phyloP scores from a whole-genome alignment of 2,329 filamentous ascomycete genomes.

The Monilinia laxa region DNA sequence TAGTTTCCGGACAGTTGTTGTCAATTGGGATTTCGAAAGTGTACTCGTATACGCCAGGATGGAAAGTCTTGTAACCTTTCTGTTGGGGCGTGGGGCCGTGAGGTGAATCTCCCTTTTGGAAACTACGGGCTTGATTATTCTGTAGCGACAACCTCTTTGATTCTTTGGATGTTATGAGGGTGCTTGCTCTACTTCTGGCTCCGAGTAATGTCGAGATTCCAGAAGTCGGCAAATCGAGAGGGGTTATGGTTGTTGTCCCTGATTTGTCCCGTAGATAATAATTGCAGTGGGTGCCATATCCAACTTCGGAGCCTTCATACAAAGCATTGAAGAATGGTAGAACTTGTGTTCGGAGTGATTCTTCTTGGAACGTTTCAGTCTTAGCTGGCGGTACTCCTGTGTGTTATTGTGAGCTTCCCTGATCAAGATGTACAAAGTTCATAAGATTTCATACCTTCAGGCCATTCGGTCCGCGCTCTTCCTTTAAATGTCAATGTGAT shows the following conservation, averaged over 20 bases:
- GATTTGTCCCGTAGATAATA: conserved; percentile 45
- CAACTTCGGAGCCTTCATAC: conserved; percentile 57
- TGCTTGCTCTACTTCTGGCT: conserved; percentile 34
- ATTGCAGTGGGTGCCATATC: conserved; percentile 62
- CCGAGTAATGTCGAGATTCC: conserved; percentile 32
- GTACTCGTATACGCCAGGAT: conserved; percentile 44
- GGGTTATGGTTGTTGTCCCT: conserved; percentile 36
- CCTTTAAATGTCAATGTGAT: conserved; percentile 85
- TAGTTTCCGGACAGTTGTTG: conserved; percentile 69
- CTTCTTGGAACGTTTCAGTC: conserved; percentile 77
- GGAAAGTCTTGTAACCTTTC: conserved; percentile 70
- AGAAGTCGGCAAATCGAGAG: conserved; percentile 29
- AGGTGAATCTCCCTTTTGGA: conserved; percentile 61
- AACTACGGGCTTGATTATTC: conserved; percentile 65
- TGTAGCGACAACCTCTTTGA: conserved; percentile 62
- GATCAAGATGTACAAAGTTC: not conserved
- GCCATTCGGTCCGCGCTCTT: conserved; percentile 89
- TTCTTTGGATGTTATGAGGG: conserved; percentile 33
- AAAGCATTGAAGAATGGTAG: conserved; percentile 89
- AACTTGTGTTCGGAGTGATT: conserved; percentile 82
- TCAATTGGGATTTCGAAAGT: conserved; percentile 84
- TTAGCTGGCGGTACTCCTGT: conserved; percentile 82
- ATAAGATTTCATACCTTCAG: conserved; percentile 66
- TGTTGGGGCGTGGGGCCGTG: conserved; percentile 56
- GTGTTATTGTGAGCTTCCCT: conserved; percentile 15